Percentiles rank a stretch among this genome's conserved stretches.
phyloP scores from a whole-genome alignment of 2,329 filamentous ascomycete genomes.

The Pseudogymnoascus sp. region DNA sequence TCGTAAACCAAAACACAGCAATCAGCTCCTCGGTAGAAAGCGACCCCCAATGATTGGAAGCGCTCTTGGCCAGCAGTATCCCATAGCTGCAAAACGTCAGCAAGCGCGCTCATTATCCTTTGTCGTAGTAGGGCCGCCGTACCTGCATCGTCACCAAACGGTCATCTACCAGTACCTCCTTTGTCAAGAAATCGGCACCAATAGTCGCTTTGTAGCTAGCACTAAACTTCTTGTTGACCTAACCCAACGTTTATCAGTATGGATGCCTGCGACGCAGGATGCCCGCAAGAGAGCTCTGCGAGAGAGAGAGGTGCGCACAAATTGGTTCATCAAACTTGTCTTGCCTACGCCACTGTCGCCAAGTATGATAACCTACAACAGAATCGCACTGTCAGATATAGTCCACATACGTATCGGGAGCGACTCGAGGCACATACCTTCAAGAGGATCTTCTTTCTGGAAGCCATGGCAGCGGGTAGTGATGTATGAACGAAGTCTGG shows the following conservation, averaged over 20 bases:
- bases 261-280: neutral
- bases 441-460: constrained; percentile 61
- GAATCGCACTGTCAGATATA: neutral
- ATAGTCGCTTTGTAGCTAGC: constrained; percentile 99
- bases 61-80: constrained; percentile 96
- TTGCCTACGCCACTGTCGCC: constrained; percentile 98
- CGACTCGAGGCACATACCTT: constrained; percentile 43
- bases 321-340: constrained; percentile 99
- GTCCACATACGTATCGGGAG: constrained; percentile 11
- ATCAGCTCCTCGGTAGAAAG: constrained; percentile 95
- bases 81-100: constrained; percentile 63
- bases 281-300: neutral
- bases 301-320: constrained; percentile 57
- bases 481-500: neutral
- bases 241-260: constrained; percentile 14
- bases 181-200: constrained; percentile 95
- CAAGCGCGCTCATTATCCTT: neutral
- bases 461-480: constrained; percentile 38
- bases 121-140: constrained; percentile 23
- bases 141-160: constrained; percentile 98
- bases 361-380: constrained; percentile 83
- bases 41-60: constrained; percentile 93
- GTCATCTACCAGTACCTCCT: constrained; percentile 95
- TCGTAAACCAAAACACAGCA: constrained; percentile 98
- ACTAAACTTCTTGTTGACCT: constrained; percentile 99